A percentile compares a stretch with the other conserved stretches of the same genome.
phyloP scores from a whole-genome alignment of 805 yeast species.

The Jamesozyma rosinii region DNA sequence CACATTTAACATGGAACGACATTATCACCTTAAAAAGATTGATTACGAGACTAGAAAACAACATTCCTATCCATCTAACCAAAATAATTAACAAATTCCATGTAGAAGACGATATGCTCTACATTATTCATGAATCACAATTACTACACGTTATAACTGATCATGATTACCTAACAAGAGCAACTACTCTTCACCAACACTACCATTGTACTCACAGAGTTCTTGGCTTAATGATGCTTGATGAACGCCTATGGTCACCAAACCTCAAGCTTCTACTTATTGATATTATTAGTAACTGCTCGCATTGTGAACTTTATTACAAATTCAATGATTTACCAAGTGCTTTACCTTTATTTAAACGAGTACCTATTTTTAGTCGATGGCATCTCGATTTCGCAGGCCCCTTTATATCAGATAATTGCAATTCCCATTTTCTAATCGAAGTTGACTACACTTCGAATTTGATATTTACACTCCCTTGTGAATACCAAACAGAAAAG shows the following conservation, averaged over 20 bases:
- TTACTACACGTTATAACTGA: neutral
- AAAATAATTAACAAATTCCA: neutral
- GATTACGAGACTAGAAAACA: too few relatives aligned
- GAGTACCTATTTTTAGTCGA: neutral
- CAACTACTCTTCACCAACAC: neutral
- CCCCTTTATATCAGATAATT: neutral
- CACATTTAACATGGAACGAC: too few relatives aligned
- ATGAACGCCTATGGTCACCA: conserved; percentile 1
- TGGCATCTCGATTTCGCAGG: conserved; percentile 5
- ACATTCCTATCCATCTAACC: too few relatives aligned
- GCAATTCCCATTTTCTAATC: neutral
- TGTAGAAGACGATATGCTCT: neutral
- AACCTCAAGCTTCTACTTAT: neutral
- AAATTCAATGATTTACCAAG: neutral
- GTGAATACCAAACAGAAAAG: neutral
- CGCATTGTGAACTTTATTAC: conserved; percentile 1
- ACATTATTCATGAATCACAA: neutral
- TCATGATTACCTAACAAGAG: neutral
- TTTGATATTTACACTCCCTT: neutral
- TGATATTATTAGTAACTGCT: neutral
- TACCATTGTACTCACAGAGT: conserved; percentile 2
- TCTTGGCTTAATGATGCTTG: neutral
- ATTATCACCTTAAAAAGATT: too few relatives aligned
- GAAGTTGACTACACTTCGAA: conserved; percentile 3
- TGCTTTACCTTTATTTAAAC: neutral